Evolutionary conservation across 2,329 filamentous ascomycete species (phyloP), one percentile per base, ranked within the genome.

Genomic region (Venturia asperata): DNA sequence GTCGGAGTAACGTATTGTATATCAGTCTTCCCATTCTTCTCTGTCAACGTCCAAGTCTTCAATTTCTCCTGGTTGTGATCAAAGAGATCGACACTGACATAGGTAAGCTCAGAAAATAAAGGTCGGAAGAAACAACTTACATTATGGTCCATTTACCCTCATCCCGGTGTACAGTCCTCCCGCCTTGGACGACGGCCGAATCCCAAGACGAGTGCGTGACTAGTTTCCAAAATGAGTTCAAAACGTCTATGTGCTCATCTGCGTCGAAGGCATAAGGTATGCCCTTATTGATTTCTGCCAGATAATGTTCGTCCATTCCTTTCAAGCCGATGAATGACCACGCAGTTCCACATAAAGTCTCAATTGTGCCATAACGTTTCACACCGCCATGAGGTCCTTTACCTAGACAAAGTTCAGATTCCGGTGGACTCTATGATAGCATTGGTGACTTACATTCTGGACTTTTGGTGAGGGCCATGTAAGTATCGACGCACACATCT

Each of bases 361-460:
- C 47, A 52, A 52, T 52, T 52, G 47, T 52, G 21, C 47, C 47
- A 52, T 30, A 52, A n/a, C 21, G 39, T 10, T n/a, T n/a, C n/a
- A 15, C 42, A 45, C 6, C 15, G 6, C 15, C 42, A n/a, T n/a
- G 15, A 11, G 3, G 42, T n/a, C 42, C 42, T 52, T 10, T 27
- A 30, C 47, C 47, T 52, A 30, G 24, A 7, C 21, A 52, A 27
- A 24, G 13, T 27, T 52, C 21, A 52, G 47, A 5, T 27, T 1
- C 19, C 21, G 21, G 4, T 27, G n/a, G 7, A 19, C 21, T 11
- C 2, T 10, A 30, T 5, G 4, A 27, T 27, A 10, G 11, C n/a
- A 52, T 52, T 3, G 6, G 10, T 27, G 9, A 52, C 47, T 52
- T 52, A 52, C 47, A 52, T 3, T 52, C 4, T 30, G 2, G 5